phyloP scores from a whole-genome alignment of 176 grass and related monocot species.

The Cocos nucifera region DNA sequence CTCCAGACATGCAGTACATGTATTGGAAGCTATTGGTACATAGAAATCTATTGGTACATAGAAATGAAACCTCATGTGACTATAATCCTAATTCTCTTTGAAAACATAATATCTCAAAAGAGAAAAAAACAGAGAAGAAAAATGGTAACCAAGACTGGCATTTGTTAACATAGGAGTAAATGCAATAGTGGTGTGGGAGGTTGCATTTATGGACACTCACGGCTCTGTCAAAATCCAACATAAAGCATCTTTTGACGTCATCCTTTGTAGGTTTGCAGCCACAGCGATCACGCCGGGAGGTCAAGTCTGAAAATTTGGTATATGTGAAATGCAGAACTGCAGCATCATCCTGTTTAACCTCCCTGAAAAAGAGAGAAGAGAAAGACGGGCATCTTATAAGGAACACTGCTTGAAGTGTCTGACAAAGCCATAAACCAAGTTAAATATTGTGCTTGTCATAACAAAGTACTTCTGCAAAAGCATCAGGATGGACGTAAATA shows the following conservation, averaged over 20 bases:
- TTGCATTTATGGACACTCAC: conserved; percentile 27
- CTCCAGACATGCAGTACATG: too few relatives aligned
- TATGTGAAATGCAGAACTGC: conserved; percentile 96
- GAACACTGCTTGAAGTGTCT: too few relatives aligned
- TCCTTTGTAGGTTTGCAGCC: conserved; percentile 92
- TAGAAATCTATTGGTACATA: too few relatives aligned
- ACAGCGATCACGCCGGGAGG: conserved; percentile 92
- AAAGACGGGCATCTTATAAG: neutral
- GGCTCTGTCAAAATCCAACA: conserved; percentile 94
- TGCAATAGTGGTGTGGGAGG: too few relatives aligned
- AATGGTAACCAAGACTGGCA: too few relatives aligned
- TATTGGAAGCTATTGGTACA: too few relatives aligned
- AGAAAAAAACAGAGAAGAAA: too few relatives aligned
- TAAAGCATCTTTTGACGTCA: conserved; percentile 98
- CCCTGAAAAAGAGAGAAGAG: conserved; percentile 31
- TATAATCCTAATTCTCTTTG: too few relatives aligned
- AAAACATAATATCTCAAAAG: too few relatives aligned
- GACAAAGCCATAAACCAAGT: neutral
- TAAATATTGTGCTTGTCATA: conserved; percentile 1
- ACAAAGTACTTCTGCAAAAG: neutral
- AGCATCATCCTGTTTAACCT: conserved; percentile 90
- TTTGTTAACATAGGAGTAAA: too few relatives aligned
- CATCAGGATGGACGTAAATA: too few relatives aligned
- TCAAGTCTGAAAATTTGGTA: conserved; percentile 93
- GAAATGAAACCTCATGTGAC: too few relatives aligned